Evolutionary conservation across 805 yeast species (phyloP).

Genomic region (Kluyveromyces siamensis): DNA sequence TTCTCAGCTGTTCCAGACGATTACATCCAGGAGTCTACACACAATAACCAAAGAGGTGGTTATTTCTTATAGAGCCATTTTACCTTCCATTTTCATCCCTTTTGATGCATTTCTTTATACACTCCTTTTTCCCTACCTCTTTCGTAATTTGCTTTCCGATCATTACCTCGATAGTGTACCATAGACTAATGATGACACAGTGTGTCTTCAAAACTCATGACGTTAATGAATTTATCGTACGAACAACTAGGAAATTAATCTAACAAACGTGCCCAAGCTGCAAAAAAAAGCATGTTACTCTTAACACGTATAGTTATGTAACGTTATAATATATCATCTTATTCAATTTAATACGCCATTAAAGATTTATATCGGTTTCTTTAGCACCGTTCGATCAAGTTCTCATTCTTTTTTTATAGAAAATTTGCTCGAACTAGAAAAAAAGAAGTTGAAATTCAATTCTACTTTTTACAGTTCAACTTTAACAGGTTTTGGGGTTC

Average conservation of each 20-base stretch:
- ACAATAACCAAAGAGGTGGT: slow-evolving; percentile 27
- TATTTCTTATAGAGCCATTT: slow-evolving; percentile 21
- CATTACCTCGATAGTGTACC: neutral
- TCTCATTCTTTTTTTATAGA: no score
- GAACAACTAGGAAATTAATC: neutral
- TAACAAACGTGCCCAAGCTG: neutral
- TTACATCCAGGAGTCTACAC: slow-evolving; percentile 26
- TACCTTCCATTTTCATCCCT: neutral
- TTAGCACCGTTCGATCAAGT: neutral
- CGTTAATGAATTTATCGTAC: neutral
- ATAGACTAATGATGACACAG: neutral
- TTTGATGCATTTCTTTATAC: neutral
- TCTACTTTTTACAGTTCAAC: neutral
- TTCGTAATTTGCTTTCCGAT: neutral
- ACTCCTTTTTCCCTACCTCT: neutral
- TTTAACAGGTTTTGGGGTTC: no score
- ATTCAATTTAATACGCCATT: neutral
- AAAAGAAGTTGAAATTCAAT: no score
- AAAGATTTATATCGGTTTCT: neutral
- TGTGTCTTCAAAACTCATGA: neutral
- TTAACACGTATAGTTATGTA: neutral
- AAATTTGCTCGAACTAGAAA: neutral
- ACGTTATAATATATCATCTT: neutral
- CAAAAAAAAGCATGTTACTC: neutral
- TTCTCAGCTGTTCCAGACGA: slow-evolving; percentile 95